Conservation (phyloP, 2,329 filamentous ascomycete species). For the Colletotrichum cuscutae region DNA sequence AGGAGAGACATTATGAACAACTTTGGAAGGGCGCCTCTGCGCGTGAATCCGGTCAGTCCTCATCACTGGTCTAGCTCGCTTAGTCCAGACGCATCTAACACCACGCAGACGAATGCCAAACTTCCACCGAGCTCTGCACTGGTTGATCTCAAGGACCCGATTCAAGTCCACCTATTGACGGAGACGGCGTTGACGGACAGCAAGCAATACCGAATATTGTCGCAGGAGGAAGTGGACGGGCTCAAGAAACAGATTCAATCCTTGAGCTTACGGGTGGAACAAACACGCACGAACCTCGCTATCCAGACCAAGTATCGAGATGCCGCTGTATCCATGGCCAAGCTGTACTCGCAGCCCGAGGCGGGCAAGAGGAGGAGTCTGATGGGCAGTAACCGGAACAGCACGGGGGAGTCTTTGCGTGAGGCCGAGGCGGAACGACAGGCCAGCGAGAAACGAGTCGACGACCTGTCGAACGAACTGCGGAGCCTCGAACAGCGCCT, state of each 20-base stretch:
- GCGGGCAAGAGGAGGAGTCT: conserved; percentile 59
- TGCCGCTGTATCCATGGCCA: conserved; percentile 86
- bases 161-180: conserved; percentile 90
- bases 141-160: conserved; percentile 74
- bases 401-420: conserved; percentile 60
- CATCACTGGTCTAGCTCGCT: background rate
- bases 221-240: conserved; percentile 89
- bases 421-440: conserved; percentile 80
- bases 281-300: conserved; percentile 82
- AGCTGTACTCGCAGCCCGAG: conserved; percentile 75
- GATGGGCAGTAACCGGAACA: conserved; percentile 58
- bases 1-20: conserved; percentile 63
- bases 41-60: conserved; percentile 67
- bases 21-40: conserved; percentile 61
- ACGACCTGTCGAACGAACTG: conserved; percentile 84
- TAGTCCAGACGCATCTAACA: conserved; percentile 29
- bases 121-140: conserved; percentile 65
- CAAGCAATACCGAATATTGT: conserved; percentile 84
- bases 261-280: conserved; percentile 81
- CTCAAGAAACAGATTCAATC: conserved; percentile 87
- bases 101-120: conserved; percentile 58
- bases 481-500: conserved; percentile 81
- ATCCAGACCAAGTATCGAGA: conserved; percentile 95
- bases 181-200: conserved; percentile 94
- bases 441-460: conserved; percentile 82